Conservation (phyloP, 371 early-diverging fungal species). For the Syncephalastrum monosporum region DNA sequence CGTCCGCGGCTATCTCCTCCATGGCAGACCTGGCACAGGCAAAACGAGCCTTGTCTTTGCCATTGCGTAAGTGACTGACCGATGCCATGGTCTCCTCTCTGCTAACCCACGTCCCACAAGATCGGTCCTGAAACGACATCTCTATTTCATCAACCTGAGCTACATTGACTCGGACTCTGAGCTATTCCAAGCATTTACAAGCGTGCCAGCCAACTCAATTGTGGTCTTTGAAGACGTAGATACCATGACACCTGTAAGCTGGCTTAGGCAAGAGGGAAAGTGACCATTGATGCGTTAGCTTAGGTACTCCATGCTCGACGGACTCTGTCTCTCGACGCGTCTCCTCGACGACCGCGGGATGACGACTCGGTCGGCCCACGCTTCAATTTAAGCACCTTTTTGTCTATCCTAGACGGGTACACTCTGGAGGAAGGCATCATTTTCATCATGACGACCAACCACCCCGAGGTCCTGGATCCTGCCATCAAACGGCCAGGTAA, state of each 20-base stretch:
- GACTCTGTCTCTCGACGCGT: too few species aligned
- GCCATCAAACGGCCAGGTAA: conserved; percentile 80
- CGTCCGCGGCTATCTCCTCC: conserved; percentile 73
- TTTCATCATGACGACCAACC: conserved; percentile 89
- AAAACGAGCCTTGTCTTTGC: conserved; percentile 85
- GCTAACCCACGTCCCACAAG: conserved; percentile 1
- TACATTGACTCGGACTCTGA: conserved; percentile 64
- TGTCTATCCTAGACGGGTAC: conserved; percentile 84
- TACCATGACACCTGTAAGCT: conserved; percentile 53
- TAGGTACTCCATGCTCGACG: too few species aligned
- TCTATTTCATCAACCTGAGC: conserved; percentile 74
- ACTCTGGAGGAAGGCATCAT: conserved; percentile 72
- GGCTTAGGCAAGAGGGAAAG: too few species aligned
- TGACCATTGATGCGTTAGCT: too few species aligned
- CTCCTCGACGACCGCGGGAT: too few species aligned
- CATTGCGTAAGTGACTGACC: conserved; percentile 49
- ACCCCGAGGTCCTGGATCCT: conserved; percentile 79
- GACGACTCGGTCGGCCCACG: not conserved
- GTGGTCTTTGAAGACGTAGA: conserved; percentile 90
- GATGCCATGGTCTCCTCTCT: not conserved
- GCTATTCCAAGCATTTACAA: conserved; percentile 63
- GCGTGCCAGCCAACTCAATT: conserved; percentile 74
- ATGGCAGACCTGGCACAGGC: conserved; percentile 84
- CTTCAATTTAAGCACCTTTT: conserved; percentile 73
- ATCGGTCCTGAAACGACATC: conserved; percentile 61